phyloP scores from a whole-genome alignment of 2,329 filamentous ascomycete species.

The Alternaria consortialis region DNA sequence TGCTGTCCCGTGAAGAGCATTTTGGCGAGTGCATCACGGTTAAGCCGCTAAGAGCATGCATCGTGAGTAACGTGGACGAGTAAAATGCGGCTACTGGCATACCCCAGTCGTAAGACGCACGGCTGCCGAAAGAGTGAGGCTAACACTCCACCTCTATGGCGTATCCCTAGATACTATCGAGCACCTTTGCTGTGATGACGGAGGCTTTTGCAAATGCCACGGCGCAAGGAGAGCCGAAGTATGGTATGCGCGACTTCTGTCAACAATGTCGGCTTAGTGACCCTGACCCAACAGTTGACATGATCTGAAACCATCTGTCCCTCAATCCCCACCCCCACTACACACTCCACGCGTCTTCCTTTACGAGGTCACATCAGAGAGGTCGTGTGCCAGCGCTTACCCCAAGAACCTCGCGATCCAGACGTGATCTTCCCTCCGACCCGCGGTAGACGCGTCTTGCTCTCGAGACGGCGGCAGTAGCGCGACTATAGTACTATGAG shows the following conservation, averaged over 20 bases:
- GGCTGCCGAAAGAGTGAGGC: conserved; percentile 44
- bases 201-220: conserved; percentile 28
- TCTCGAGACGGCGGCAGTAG: conserved; percentile 28
- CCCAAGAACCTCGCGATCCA: conserved; percentile 16
- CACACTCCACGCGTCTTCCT: conserved; percentile 27
- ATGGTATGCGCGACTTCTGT: conserved; percentile 28
- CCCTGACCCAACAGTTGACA: conserved; percentile 18
- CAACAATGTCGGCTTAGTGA: conserved; percentile 29
- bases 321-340: conserved; percentile 40
- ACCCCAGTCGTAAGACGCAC: conserved; percentile 33
- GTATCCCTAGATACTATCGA: conserved; percentile 40
- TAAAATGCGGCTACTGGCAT: conserved; percentile 30
- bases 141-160: conserved; percentile 39
- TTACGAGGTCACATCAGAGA: conserved; percentile 34
- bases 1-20: conserved; percentile 21
- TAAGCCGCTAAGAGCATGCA: conserved; percentile 34
- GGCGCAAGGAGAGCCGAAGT: conserved; percentile 22
- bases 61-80: conserved; percentile 47
- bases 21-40: conserved; percentile 20
- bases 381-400: conserved; percentile 35
- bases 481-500: conserved; percentile 44
- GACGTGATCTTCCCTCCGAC: conserved; percentile 21
- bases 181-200: conserved; percentile 33
- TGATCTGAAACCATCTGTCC: conserved; percentile 37
- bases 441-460: conserved; percentile 31